Conservation (phyloP, 768 basidiomycete genomes). For the Pisolithus marmoratus region DNA sequence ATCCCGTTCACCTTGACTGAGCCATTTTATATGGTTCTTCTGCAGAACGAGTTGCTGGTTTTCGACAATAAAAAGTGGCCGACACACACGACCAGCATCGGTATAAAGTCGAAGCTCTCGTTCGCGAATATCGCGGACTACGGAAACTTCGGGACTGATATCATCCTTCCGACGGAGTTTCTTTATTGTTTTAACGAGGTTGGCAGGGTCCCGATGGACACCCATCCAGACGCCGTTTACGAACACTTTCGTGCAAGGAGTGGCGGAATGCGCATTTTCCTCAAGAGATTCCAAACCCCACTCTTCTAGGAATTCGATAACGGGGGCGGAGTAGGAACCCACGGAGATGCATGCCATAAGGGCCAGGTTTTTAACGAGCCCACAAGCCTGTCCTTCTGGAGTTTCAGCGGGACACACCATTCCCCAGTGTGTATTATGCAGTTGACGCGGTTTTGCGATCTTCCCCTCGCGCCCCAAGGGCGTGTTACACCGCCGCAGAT, state of each 20-base stretch:
- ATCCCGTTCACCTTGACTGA: constrained; percentile 53
- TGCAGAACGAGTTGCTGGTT: constrained; percentile 79
- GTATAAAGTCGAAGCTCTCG: constrained; percentile 91
- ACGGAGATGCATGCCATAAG: constrained; percentile 98
- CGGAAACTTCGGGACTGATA: constrained; percentile 92
- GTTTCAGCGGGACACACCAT: constrained; percentile 99
- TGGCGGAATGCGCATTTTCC: constrained; percentile 82
- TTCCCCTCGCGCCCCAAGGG: constrained; percentile 98
- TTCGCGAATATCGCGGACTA: constrained; percentile 97
- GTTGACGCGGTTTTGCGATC: constrained; percentile 97
- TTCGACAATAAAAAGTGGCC: constrained; percentile 95
- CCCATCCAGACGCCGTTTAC: constrained; percentile 99
- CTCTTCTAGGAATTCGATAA: constrained; percentile 97
- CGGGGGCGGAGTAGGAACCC: constrained; percentile 90
- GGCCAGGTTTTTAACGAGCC: constrained; percentile 96
- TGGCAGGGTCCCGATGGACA: constrained; percentile 90
- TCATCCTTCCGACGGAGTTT: constrained; percentile 90
- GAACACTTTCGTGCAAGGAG: constrained; percentile 91
- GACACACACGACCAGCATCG: constrained; percentile 94
- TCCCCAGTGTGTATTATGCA: constrained; percentile 99
- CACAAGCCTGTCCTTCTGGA: constrained; percentile 98
- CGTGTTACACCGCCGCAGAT: constrained; percentile 96
- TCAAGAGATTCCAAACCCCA: constrained; percentile 96
- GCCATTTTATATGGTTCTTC: constrained; percentile 78
- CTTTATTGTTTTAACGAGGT: constrained; percentile 89